These are phyloP conservation scores for Aspergillus sp. DNA, from an alignment of 2,329 filamentous ascomycete genomes.

Conservation along the genomic window DNA sequence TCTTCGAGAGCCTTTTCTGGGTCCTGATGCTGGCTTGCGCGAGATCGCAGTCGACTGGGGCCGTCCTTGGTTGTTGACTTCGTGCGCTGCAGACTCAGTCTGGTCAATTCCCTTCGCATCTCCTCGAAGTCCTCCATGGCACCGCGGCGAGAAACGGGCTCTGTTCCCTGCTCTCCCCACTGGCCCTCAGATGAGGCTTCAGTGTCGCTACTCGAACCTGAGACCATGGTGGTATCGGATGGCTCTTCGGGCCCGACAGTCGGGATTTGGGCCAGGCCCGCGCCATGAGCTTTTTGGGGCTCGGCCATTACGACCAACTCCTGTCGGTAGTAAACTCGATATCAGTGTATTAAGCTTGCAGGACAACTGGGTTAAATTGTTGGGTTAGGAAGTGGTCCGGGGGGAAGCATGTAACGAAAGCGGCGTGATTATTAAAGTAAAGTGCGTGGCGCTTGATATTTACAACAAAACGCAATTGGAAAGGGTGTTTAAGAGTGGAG, in stretches of 20 bases:
- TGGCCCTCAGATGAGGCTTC: conserved; percentile 46
- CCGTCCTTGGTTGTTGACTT: conserved; percentile 29
- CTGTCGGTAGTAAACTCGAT: background rate
- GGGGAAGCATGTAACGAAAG: background rate
- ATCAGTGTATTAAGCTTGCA: background rate
- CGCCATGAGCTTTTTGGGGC: conserved; percentile 10
- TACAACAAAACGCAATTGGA: conserved; percentile 2
- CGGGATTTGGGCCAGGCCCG: conserved; percentile 8
- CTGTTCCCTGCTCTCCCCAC: conserved; percentile 64
- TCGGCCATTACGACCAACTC: background rate
- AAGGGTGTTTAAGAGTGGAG: conserved; percentile 1
- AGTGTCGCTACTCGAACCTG: conserved; percentile 17
- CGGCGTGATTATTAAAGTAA: conserved; percentile 3
- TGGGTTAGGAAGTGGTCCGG: background rate
- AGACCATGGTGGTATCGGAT: conserved; percentile 15
- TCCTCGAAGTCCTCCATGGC: conserved; percentile 62
- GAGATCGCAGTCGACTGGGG: conserved; percentile 26
- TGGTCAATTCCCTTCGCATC: conserved; percentile 56
- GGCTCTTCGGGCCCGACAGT: conserved; percentile 6
- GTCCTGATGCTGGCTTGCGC: conserved; percentile 30
- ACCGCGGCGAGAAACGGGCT: conserved; percentile 50
- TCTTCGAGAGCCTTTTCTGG: conserved; percentile 51
- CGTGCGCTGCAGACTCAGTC: conserved; percentile 48
- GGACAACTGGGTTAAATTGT: no score
- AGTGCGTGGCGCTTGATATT: conserved; percentile 1